Base-by-base conservation (phyloP, 805 yeast genomes). In the Starmerella geochares region DNA sequence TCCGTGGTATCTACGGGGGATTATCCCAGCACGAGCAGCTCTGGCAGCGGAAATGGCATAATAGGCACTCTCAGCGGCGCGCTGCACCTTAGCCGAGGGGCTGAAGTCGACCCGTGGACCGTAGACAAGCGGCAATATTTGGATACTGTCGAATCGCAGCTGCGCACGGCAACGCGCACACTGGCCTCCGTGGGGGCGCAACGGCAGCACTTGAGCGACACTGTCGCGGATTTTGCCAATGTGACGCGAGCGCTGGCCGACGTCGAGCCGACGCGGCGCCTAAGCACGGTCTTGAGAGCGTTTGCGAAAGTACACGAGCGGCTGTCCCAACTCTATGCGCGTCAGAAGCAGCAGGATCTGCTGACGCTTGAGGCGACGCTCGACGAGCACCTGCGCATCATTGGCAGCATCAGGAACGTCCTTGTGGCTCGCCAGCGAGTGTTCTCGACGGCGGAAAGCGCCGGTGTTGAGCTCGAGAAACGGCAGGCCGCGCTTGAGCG, bases 361-460 rank as follows among this genome's bases (percentile, higher is more conserved):
- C 69, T 90, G 54, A 86, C 95, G 0, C 68, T 90, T 42, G 95
- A 95, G 1, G 77, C 83, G 23, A 85, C 95, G 0, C 69, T 90
- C 35, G 96, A 90, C 62, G 96, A 88, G 62, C 88, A 92, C 63
- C 70, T 80, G 44, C 74, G 97, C 45, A 70, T 81, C 14, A 77
- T 88, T 23, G 80, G 83, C 9, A 84, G 94, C 25, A 76, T 86
- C 28, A 76, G 81, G 55, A 75, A 78, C 41, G 79, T 84, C 4
- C 81, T 88, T 56, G 79, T 79, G 42, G 86, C 86, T 50, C 74
- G 97, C 57, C 74, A 78, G 50, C 83, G 79, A 56, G 62, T 70
- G 44, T 65, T 77, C 27, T 66, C 74, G 9, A 68, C 71, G 19
- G 71, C 78, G 28, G 72, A 65, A 47, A 53, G 58, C 28, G 66